Conservation (phyloP, 352 stramenopile genomes). For the Hyaloperonospora brassicae region DNA sequence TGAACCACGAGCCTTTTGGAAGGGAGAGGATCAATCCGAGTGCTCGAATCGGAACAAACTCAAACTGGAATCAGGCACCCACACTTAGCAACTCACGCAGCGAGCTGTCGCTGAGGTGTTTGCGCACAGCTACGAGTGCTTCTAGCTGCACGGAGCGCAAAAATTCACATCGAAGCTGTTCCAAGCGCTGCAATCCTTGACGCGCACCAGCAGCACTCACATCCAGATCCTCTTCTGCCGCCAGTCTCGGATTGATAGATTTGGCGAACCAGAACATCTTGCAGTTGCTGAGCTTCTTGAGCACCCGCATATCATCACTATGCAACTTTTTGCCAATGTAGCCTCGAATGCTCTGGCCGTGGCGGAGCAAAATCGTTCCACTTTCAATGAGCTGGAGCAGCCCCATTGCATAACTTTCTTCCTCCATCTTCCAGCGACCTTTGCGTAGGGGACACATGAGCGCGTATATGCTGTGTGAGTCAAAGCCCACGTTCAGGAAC, state of each 20-base stretch:
- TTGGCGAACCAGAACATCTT: slow-evolving; percentile 71
- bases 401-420: slow-evolving; percentile 67
- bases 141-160: slow-evolving; percentile 70
- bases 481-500: slow-evolving; percentile 67
- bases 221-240: slow-evolving; percentile 48
- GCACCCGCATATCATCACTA: slow-evolving; percentile 75
- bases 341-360: slow-evolving; percentile 58
- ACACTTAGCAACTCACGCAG: slow-evolving; percentile 57
- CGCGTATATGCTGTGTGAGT: slow-evolving; percentile 62
- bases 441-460: slow-evolving; percentile 71
- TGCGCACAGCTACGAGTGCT: slow-evolving; percentile 61
- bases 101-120: slow-evolving; percentile 61
- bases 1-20: too few species aligned
- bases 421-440: slow-evolving; percentile 63
- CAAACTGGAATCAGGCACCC: slow-evolving; percentile 9
- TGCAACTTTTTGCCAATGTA: slow-evolving; percentile 74
- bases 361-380: slow-evolving; percentile 46
- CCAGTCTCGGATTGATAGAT: slow-evolving; percentile 49
- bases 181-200: slow-evolving; percentile 29
- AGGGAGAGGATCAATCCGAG: too few species aligned
- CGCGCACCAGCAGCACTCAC: slow-evolving; percentile 25
- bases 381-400: slow-evolving; percentile 58
- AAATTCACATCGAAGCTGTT: slow-evolving; percentile 60
- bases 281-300: slow-evolving; percentile 82
- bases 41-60: neutral